Evolutionary conservation across 2,329 filamentous ascomycete genomes (phyloP).

Genomic region (Fusarium aywerte): DNA sequence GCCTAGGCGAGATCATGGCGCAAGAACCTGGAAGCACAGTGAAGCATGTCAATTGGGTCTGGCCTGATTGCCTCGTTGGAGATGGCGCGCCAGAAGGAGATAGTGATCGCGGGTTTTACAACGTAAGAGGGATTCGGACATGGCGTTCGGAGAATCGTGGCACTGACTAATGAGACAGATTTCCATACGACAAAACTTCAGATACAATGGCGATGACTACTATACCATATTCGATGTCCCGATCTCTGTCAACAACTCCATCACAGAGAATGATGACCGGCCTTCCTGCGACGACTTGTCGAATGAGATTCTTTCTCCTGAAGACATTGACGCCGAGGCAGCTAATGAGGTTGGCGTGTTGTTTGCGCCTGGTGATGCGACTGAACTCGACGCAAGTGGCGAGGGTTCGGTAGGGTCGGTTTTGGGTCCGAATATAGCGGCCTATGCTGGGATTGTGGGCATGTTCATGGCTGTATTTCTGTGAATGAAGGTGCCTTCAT

Average conservation of each 20-base stretch:
- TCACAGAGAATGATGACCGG: slow-evolving; percentile 57
- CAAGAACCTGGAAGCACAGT: slow-evolving; percentile 75
- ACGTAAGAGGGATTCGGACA: slow-evolving; percentile 57
- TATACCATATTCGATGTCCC: slow-evolving; percentile 79
- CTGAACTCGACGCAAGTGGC: slow-evolving; percentile 51
- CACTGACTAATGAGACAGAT: slow-evolving; percentile 58
- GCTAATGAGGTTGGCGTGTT: slow-evolving; percentile 60
- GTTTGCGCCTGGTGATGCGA: slow-evolving; percentile 64
- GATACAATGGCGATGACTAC: slow-evolving; percentile 69
- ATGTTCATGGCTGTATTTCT: slow-evolving; percentile 6
- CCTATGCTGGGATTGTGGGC: slow-evolving; percentile 8
- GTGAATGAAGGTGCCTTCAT: not conserved
- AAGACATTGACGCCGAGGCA: slow-evolving; percentile 56
- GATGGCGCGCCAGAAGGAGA: slow-evolving; percentile 60
- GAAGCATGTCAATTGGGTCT: slow-evolving; percentile 78
- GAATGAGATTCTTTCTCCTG: slow-evolving; percentile 62
- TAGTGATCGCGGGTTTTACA: slow-evolving; percentile 69
- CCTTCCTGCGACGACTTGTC: slow-evolving; percentile 62
- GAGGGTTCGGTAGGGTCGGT: slow-evolving; percentile 18
- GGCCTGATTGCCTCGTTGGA: slow-evolving; percentile 75
- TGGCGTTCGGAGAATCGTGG: not conserved
- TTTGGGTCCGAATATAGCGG: not conserved
- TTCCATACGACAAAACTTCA: slow-evolving; percentile 76
- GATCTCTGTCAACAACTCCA: slow-evolving; percentile 74
- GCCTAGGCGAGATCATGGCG: slow-evolving; percentile 65